Evolutionary conservation across 2,329 filamentous ascomycete genomes (phyloP), one percentile per base, ranked within the genome.

Genomic region (Penicillium aurantiogriseum): DNA sequence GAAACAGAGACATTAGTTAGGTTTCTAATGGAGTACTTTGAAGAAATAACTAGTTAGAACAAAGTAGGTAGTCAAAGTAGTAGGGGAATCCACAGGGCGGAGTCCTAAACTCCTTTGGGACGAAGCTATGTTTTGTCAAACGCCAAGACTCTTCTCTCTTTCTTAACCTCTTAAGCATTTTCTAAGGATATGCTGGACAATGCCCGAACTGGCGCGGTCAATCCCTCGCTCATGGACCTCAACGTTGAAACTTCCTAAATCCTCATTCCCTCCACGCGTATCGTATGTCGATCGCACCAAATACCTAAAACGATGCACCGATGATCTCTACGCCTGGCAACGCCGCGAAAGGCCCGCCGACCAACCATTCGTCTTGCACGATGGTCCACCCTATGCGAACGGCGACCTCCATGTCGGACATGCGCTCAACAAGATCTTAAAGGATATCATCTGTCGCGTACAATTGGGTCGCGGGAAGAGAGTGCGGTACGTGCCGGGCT

Each of bases 371-470:
- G 80, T 92, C 2, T 81, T 99, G 9, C 94, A 97, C 71, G 94
- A 99, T 85, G 94, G 94, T 0, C 94, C 94, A 0, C 94, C 94
- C 0, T 99, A 97, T 73, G 94, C 94, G 62, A 99, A 99, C 77
- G 94, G 94, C 15, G 84, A 83, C 44, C 83, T 99, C 10, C 94
- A 99, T 70, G 86, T 95, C 59, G 94, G 94, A 3, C 94, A 99
- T 80, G 92, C 94, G 36, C 80, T 99, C 71, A 99, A 99, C 77
- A 99, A 99, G 78, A 88, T 97, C 66, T 81, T 96, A 58, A 99
- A 99, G 79, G 94, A 99, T 76, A 90, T 97, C 69, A 90, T 96
- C 60, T 82, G 92, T 66, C 85, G 94, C 40, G 86, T 88, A 60
- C 87, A 96, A 77, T 79, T 97, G 59, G 86, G 90, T 59, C 83